These are phyloP conservation scores for Kazachstania sp. DNA, from an alignment of 1,139 yeast species.

Conservation along the genomic window DNA sequence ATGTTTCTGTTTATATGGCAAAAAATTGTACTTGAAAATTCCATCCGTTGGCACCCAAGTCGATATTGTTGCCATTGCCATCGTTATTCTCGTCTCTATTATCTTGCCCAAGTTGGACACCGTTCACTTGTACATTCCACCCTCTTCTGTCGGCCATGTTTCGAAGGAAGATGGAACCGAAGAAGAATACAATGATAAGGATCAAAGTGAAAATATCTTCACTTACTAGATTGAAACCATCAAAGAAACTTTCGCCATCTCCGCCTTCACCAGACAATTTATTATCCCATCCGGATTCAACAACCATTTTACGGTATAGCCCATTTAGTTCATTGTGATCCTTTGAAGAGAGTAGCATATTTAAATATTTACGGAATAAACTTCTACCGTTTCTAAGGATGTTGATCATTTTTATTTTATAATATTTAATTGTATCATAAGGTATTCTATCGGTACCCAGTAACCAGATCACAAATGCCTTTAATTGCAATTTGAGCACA, in stretches of 20 bases:
- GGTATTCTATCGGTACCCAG: constrained; percentile 8
- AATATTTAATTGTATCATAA: neutral
- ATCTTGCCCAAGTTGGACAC: constrained; percentile 10
- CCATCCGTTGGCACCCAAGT: constrained; percentile 9
- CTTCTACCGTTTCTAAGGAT: neutral
- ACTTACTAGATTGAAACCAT: constrained; percentile 1
- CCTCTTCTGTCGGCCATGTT: constrained; percentile 20
- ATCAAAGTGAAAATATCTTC: constrained; percentile 20
- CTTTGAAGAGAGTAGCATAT: neutral
- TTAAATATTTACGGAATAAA: neutral
- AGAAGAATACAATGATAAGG: constrained; percentile 15
- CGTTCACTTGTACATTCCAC: constrained; percentile 26
- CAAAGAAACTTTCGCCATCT: constrained; percentile 8
- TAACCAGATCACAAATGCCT: constrained; percentile 32
- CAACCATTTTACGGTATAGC: constrained; percentile 3
- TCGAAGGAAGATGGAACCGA: constrained; percentile 17
- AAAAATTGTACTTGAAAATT: constrained; percentile 24
- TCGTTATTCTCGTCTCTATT: constrained; percentile 1
- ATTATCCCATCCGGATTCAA: constrained; percentile 4
- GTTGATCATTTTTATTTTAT: neutral
- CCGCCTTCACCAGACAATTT: neutral
- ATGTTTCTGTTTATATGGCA: constrained; percentile 28
- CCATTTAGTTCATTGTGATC: neutral
- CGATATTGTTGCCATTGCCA: constrained; percentile 3
- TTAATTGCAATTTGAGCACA: constrained; percentile 36